These are phyloP conservation scores for Spizellomyces sp. DNA, from an alignment of 192 early-diverging fungal genomes.

Conservation along the genomic window DNA sequence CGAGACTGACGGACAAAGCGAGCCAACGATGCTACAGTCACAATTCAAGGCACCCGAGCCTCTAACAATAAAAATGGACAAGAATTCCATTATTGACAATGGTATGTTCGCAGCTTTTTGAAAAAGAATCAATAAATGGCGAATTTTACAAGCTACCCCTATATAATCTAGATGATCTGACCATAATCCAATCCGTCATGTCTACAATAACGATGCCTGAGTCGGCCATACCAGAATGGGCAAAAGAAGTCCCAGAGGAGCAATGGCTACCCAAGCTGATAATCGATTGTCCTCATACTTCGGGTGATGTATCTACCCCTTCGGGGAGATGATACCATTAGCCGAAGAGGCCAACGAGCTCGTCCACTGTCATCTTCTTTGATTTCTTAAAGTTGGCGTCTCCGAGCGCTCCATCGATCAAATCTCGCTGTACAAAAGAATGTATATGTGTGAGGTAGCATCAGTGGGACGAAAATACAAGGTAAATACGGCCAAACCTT, in stretches of 20 bases:
- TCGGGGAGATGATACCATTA: neutral
- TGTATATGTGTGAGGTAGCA: neutral
- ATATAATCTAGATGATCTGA: conserved; percentile 4
- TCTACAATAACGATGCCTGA: neutral
- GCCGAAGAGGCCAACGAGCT: conserved; percentile 27
- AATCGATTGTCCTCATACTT: neutral
- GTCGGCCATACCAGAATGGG: conserved; percentile 21
- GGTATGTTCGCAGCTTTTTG: no score
- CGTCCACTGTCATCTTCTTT: conserved; percentile 29
- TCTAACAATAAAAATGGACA: no score
- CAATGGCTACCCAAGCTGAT: neutral
- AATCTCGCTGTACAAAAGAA: conserved; percentile 10
- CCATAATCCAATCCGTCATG: conserved; percentile 19
- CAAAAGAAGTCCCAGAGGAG: conserved; percentile 14
- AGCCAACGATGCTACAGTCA: no score
- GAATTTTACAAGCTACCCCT: no score
- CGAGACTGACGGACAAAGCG: no score
- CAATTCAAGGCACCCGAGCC: no score
- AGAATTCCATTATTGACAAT: no score
- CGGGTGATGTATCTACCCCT: no score
- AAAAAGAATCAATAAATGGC: no score
- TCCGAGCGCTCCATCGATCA: conserved; percentile 37
- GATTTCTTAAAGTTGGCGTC: conserved; percentile 19
- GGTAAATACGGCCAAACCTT: conserved; percentile 38
- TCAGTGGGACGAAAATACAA: neutral